A percentile compares a stretch with the other conserved stretches of the same genome.
These are phyloP conservation scores for Quercus cerris DNA, from an alignment of 306 rosid species.

Conservation along the genomic window DNA sequence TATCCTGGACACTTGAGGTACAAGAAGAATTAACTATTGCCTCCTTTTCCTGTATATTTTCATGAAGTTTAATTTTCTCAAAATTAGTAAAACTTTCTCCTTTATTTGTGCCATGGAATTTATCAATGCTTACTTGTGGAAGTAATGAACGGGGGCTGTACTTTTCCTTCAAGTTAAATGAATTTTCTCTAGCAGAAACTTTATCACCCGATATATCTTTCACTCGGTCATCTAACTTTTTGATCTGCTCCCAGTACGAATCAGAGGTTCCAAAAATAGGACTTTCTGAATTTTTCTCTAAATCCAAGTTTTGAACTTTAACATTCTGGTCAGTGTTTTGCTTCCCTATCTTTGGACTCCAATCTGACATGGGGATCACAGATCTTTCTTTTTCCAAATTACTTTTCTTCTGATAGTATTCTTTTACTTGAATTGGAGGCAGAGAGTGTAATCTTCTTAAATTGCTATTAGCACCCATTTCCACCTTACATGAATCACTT, in stretches of 20 bases:
- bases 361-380: conserved; percentile 31
- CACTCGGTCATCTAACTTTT: conserved; percentile 58
- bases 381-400: conserved; percentile 44
- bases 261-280: conserved; percentile 31
- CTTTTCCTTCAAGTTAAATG: conserved; percentile 23
- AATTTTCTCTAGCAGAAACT: conserved; percentile 39
- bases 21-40: conserved; percentile 22
- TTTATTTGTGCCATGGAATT: conserved; percentile 15
- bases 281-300: conserved; percentile 26
- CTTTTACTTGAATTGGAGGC: conserved; percentile 53
- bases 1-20: conserved; percentile 55
- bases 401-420: conserved; percentile 24
- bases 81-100: conserved; percentile 17
- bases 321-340: conserved; percentile 32
- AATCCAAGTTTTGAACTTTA: conserved; percentile 28
- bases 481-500: conserved; percentile 37
- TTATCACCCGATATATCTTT: conserved; percentile 60
- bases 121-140: conserved; percentile 24
- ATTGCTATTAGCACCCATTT: conserved; percentile 26
- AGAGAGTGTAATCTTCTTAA: conserved; percentile 63
- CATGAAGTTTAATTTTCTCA: conserved; percentile 17
- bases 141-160: conserved; percentile 44
- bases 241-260: conserved; percentile 60
- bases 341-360: conserved; percentile 20
- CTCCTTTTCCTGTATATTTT: conserved; percentile 20